Evolutionary conservation across 169 alveolate species (phyloP).

Genomic region (Plasmodium knowlesi): DNA sequence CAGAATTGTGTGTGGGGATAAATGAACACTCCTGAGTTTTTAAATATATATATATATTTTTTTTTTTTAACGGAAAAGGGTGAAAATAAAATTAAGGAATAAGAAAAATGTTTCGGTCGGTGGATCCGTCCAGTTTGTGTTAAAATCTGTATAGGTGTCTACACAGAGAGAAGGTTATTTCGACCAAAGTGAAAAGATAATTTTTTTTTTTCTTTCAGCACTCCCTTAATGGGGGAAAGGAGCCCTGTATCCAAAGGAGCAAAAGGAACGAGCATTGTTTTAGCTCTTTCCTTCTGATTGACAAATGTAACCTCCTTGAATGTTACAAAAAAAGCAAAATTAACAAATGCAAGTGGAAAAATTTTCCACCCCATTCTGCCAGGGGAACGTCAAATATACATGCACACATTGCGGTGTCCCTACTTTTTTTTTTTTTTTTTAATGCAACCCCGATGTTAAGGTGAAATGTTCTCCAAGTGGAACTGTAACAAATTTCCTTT

Average conservation of each 20-base stretch:
- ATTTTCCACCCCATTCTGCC: background rate
- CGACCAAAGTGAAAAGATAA: background rate
- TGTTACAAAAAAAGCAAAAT: background rate
- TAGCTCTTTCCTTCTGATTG: background rate
- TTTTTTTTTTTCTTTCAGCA: background rate
- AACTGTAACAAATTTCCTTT: background rate
- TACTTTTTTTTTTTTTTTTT: background rate
- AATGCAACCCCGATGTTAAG: background rate
- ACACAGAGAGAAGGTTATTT: background rate
- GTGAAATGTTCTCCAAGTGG: background rate
- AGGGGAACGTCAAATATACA: background rate
- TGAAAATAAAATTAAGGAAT: background rate
- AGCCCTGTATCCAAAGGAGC: background rate
- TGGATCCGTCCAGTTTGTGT: background rate
- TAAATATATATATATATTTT: background rate
- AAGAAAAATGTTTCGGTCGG: background rate
- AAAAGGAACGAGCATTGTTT: background rate
- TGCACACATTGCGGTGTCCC: background rate
- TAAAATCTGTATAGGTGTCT: background rate
- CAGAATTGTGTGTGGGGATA: background rate
- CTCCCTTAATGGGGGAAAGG: background rate
- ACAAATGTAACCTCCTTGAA: background rate
- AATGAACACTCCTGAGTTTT: background rate
- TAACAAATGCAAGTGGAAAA: background rate
- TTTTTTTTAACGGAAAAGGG: background rate